Evolutionary conservation across 108 stramenopile species (phyloP), one percentile per base, ranked within the genome.

Genomic region (Cyclostephanos tholiformis): DNA sequence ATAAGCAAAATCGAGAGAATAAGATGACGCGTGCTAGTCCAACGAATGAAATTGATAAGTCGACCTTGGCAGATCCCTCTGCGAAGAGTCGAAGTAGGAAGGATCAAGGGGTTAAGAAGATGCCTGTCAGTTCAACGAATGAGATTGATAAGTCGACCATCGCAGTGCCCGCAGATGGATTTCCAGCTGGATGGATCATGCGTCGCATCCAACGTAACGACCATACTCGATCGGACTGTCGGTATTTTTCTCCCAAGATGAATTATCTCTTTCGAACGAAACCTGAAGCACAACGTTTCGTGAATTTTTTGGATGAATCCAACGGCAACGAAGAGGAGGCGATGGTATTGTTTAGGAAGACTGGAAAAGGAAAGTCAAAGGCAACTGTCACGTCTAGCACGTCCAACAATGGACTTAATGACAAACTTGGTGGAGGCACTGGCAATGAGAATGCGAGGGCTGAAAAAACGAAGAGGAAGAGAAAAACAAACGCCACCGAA

Each of bases 321-420:
- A 12, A 63, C 19, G 62, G 62, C 62, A 35, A 63, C 13, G 62
- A 63, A 6, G 16, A 25, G 35, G 41, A 25, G 62, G 62, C 62
- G n/a, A 38, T 38, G 62, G 10, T 38, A 1, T 43, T 38, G 62
- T 41, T 41, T 5, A 38, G 35, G 62, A 11, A 22, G 14, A 46
- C 0, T 8, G 11, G 35, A 63, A 38, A 63, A 16, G 29, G 41
- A 35, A 63, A 38, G 35, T 38, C n/a, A 13, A 19, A 25, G 2
- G 30, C 62, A 8, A 16, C 13, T 2, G 23, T 12, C 41, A 22
- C 13, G 0, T 6, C 2, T 35, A 16, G 35, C 11, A 63, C 29
- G 41, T 63, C 19, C 30, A 20, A 30, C 39, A 22, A 35, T 43
- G 19, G 41, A 19, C 35, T 22, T 0, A 22, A 63, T 13, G 19